phyloP scores from a whole-genome alignment of 2,329 filamentous ascomycete species.

The Fusarium sp. region DNA sequence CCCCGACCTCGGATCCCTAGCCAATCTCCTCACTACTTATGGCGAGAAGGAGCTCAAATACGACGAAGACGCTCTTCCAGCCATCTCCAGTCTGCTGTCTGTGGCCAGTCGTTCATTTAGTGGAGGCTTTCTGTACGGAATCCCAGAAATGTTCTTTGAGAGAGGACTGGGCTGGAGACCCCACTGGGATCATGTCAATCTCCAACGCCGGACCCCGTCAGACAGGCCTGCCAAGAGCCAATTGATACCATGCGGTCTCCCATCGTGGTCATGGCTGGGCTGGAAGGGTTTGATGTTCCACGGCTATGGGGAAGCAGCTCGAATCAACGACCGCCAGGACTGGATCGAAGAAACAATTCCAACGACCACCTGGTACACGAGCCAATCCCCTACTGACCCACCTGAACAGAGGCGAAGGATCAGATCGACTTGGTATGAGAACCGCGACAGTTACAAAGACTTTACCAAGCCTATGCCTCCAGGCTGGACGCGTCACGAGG shows the following conservation, averaged over 20 bases:
- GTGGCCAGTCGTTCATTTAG: slow-evolving; percentile 9
- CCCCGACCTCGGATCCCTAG: background rate
- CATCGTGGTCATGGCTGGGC: slow-evolving; percentile 32
- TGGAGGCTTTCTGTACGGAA: slow-evolving; percentile 19
- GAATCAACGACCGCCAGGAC: background rate
- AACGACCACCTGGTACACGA: slow-evolving; percentile 20
- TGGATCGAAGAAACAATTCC: slow-evolving; percentile 4
- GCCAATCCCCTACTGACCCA: background rate
- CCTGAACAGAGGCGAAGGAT: slow-evolving; percentile 7
- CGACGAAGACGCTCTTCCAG: slow-evolving; percentile 21
- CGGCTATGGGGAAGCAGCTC: background rate
- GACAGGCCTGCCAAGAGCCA: background rate
- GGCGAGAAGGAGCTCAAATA: background rate
- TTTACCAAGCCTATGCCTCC: background rate
- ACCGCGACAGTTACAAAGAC: slow-evolving; percentile 13
- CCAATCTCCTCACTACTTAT: background rate
- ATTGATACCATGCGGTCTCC: background rate
- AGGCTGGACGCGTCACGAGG: slow-evolving; percentile 17
- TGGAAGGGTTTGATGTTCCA: background rate
- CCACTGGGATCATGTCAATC: background rate
- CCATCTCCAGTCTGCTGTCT: slow-evolving; percentile 3
- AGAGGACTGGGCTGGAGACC: slow-evolving; percentile 6
- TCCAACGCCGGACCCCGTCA: background rate
- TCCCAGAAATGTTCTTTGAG: slow-evolving; percentile 29
- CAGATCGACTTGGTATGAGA: slow-evolving; percentile 11